phyloP scores from a whole-genome alignment of 1,284 basidiomycete species.

The Ustilago xerochloae region DNA sequence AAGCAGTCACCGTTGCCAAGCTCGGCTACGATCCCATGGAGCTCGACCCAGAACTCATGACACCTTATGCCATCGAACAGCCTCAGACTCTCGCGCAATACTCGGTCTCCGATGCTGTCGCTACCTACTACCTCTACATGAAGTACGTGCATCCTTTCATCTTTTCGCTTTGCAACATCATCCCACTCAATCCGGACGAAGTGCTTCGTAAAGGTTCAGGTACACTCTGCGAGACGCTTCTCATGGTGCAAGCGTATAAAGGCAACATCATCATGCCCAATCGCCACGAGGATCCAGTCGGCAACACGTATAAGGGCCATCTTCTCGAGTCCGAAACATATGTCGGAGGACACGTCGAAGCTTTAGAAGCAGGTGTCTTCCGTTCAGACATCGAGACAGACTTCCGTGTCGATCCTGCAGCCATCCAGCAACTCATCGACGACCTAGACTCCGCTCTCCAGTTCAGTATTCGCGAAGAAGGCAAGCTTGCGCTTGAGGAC shows the following conservation, averaged over 20 bases:
- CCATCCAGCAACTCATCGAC: slow-evolving; percentile 91
- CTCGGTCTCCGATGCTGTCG: slow-evolving; percentile 99
- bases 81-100: slow-evolving; percentile 95
- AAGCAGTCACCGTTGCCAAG: slow-evolving; percentile 96
- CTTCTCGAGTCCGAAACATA: slow-evolving; percentile 96
- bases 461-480: slow-evolving; percentile 91
- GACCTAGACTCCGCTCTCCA: slow-evolving; percentile 90
- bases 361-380: slow-evolving; percentile 97
- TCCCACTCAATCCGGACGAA: slow-evolving; percentile 95
- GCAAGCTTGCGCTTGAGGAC: slow-evolving; percentile 80
- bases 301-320: slow-evolving; percentile 95
- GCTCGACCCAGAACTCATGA: slow-evolving; percentile 98
- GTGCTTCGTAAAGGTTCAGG: slow-evolving; percentile 95
- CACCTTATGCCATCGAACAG: slow-evolving; percentile 97
- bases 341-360: slow-evolving; percentile 98
- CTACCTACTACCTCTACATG: slow-evolving; percentile 99
- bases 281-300: slow-evolving; percentile 90
- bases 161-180: slow-evolving; percentile 99
- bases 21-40: slow-evolving; percentile 97
- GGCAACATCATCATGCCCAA: slow-evolving; percentile 97
- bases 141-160: slow-evolving; percentile 99
- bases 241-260: slow-evolving; percentile 98
- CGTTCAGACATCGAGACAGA: slow-evolving; percentile 93
- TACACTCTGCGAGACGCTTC: slow-evolving; percentile 94
- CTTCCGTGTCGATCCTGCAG: slow-evolving; percentile 91